Base-by-base conservation (phyloP, 2,329 filamentous ascomycete species). In the Coniochaeta sp. region DNA sequence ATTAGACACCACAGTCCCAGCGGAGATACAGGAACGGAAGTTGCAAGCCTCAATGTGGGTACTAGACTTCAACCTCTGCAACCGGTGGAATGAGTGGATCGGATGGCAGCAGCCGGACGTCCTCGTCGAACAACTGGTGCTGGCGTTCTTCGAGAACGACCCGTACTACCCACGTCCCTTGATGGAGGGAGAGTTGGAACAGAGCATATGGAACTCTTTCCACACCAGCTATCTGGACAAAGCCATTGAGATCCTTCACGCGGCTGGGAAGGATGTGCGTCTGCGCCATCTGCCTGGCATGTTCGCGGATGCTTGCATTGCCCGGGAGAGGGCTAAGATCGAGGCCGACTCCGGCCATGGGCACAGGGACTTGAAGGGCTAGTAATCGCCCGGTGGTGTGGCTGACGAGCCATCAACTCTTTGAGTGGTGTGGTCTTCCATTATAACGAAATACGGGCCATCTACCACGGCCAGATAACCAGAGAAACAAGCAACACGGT, bases 31-130 rank as follows among this genome's bases (percentile, higher is more conserved):
- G 4, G 47, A 40, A 13, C 46, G 55, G 0, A 57, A 49, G 6
- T 59, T 51, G 1, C 46, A 57, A n/a, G n/a, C n/a, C n/a, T n/a
- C n/a, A 8, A 53, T 68, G 1, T 68, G 63, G 62, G 50, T 66
- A 1, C 42, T 67, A 0, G 65, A 67, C 48, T 67, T 67, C 51
- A 65, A 67, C 49, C 60, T 58, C n/a, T 61, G 58, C 52, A 55
- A 13, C 18, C 33, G 45, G 6, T 58, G 26, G 58, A 47, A 56
- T 4, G 51, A 57, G 42, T 18, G 7, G n/a, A 33, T 53, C 24
- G 49, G 48, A 8, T 14, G 53, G 33, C 50, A 54, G 45, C 40
- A 54, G 20, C 26, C 49, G 16, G 52, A 52, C n/a, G 52, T 42
- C 10, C 3, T 57, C 2, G 18, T 56, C 18, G 22, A 18, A 24